Percentiles rank a stretch among this genome's conserved stretches.
Evolutionary conservation across 768 basidiomycete species (phyloP).

Genomic region (Coprinopsis strossmayeri): DNA sequence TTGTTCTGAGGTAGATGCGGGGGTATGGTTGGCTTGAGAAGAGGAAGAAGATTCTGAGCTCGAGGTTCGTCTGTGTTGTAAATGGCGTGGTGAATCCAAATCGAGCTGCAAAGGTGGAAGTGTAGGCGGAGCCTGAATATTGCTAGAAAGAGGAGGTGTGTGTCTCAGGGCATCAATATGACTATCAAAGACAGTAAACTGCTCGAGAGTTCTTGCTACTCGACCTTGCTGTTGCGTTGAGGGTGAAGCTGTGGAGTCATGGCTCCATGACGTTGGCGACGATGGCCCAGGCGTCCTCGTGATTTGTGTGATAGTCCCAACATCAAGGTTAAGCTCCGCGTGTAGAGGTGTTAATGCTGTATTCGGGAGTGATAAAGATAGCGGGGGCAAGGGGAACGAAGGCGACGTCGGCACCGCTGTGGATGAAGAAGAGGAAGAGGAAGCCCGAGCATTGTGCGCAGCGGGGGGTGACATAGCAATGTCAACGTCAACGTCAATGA

Average conservation of each 20-base stretch:
- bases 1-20: background rate
- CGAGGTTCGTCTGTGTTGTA: background rate
- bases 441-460: background rate
- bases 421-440: background rate
- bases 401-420: background rate
- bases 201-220: slow-evolving; percentile 39
- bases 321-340: slow-evolving; percentile 10
- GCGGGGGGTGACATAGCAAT: slow-evolving; percentile 2
- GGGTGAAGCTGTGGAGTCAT: slow-evolving; percentile 10
- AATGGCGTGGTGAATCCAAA: background rate
- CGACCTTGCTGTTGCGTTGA: slow-evolving; percentile 20
- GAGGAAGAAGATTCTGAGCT: background rate
- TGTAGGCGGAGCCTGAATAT: background rate
- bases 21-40: too few relatives aligned
- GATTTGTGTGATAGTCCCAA: background rate
- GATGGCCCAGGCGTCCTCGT: background rate
- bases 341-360: background rate
- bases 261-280: slow-evolving; percentile 2
- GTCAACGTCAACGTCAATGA: slow-evolving; percentile 5
- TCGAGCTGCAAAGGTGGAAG: slow-evolving; percentile 15
- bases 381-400: slow-evolving; percentile 3
- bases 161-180: slow-evolving; percentile 44
- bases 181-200: slow-evolving; percentile 48
- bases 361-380: slow-evolving; percentile 7
- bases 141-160: slow-evolving; percentile 10